Base-by-base conservation (phyloP, 768 basidiomycete genomes). In the Phlebiopsis gigantea region DNA sequence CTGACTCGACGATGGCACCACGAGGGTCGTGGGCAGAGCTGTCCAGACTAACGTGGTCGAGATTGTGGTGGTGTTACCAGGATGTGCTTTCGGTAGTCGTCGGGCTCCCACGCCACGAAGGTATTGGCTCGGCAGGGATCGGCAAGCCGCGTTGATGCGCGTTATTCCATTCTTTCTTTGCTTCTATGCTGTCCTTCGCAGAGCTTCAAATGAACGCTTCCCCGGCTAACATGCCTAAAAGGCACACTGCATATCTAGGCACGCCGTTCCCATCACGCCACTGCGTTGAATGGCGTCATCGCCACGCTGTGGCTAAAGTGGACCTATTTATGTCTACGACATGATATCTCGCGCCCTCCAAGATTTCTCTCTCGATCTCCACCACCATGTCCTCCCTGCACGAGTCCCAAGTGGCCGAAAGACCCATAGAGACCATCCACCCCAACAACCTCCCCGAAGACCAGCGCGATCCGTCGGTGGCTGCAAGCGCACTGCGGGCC, bases 381-480 rank as follows among this genome's bases (percentile, higher is more conserved):
- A 24, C 50, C 49, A 58, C 53, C 51, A 65, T 65, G 64, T 43
- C 62, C 43, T 57, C 57, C 28, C 57, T 69, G 21, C 21, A 62
- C 45, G 29, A 48, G 24, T 25, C 49, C 14, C 39, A 59, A 25
- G 56, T 56, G 44, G 57, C 61, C 34, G 12, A 47, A 44, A 67
- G 66, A 46, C 68, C 68, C 55, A 62, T 71, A 46, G 66, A 71
- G 57, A 30, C 45, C 51, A 59, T 63, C 54, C 70, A 73, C 24
- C 72, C 71, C 26, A 58, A 67, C 47, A 70, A 73, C 54, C 65
- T 78, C 42, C 73, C 76, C 29, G 56, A 61, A n/a, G 54, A 39
- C 15, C 39, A 57, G 14, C 57, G 56, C 29, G 49, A 65, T 26
- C 65, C 65, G 1, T 55, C 46, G 15, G 19, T 50, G 42, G 56